Evolutionary conservation across 306 rosid species (phyloP).

Genomic region (Psophocarpus tetragonolobus): DNA sequence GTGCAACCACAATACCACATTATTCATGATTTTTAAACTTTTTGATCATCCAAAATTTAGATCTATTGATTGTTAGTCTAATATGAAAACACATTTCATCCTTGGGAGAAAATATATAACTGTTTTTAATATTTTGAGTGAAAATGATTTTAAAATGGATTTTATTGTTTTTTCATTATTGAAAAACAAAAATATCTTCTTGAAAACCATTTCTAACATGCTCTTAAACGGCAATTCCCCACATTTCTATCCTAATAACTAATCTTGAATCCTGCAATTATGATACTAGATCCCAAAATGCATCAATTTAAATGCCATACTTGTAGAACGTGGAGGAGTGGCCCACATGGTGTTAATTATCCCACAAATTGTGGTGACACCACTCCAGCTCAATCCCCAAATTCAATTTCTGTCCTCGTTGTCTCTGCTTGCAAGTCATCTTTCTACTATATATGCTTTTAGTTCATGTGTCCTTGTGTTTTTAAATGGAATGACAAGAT

Average conservation of each 20-base stretch:
- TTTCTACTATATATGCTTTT: background rate
- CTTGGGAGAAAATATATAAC: background rate
- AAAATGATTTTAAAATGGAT: background rate
- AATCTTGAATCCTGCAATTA: background rate
- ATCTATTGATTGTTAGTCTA: background rate
- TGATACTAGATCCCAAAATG: background rate
- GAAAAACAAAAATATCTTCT: background rate
- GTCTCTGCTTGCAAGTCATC: background rate
- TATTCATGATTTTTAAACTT: background rate
- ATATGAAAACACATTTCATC: conserved; percentile 6
- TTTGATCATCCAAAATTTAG: background rate
- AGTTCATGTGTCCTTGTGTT: background rate
- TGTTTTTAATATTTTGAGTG: background rate
- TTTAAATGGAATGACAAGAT: background rate
- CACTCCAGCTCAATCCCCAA: background rate
- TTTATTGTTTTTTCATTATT: background rate
- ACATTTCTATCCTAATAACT: background rate
- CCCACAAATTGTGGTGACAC: background rate
- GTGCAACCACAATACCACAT: conserved; percentile 5
- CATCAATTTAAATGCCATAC: background rate
- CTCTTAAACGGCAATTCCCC: background rate
- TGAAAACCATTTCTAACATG: background rate
- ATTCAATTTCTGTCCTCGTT: background rate
- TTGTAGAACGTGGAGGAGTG: background rate
- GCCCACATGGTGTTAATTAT: background rate